Evolutionary conservation across 805 yeast genomes (phyloP), one percentile per base, ranked within the genome.

Genomic region (Wickerhamiella lipophila): DNA sequence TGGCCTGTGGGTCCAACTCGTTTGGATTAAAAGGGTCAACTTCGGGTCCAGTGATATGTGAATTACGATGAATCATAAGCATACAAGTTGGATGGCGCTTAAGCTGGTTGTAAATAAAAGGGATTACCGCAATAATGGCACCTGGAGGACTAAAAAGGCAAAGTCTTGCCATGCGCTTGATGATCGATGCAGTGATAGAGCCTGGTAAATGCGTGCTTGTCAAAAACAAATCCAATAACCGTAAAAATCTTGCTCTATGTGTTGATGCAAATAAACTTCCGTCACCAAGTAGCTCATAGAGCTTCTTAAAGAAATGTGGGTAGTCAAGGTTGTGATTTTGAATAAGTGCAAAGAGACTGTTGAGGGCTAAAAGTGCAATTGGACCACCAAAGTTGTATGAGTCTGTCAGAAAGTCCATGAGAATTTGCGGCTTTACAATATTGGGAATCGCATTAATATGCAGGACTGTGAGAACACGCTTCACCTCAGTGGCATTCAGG

Each of bases 31-130:
- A 89, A 3, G 94, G 82, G 61, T 92, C 97, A 55, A 66, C 71
- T 3, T 70, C 75, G 3, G 61, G 61, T 4, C 54, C 55, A 6
- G 34, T 36, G 2, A 46, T 41, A 5, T 62, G 61, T 0, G 52
- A 49, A 9, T 58, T 58, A 54, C 68, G 59, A 59, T 92, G 97
- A 38, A 89, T 72, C 74, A 89, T 69, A 21, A 81, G 69, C 95
- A 88, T 89, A 70, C 96, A 88, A 4, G 88, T 78, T 40, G 96
- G 96, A 65, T 92, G 98, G 58, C 85, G 78, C 62, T 85, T 89
- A 58, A 92, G 65, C 54, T 87, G 72, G 63, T 89, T 89, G 68
- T 89, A 89, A 11, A 87, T 73, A 62, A 92, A 86, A n/a, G 98
- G 97, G 18, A 89, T 74, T 12, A 85, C 73, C 2, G 85, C 77